A percentile compares a stretch with the other conserved stretches of the same genome.
These are phyloP conservation scores for Wickerhamiella domercqiae DNA, from an alignment of 805 yeast genomes.

Conservation along the genomic window DNA sequence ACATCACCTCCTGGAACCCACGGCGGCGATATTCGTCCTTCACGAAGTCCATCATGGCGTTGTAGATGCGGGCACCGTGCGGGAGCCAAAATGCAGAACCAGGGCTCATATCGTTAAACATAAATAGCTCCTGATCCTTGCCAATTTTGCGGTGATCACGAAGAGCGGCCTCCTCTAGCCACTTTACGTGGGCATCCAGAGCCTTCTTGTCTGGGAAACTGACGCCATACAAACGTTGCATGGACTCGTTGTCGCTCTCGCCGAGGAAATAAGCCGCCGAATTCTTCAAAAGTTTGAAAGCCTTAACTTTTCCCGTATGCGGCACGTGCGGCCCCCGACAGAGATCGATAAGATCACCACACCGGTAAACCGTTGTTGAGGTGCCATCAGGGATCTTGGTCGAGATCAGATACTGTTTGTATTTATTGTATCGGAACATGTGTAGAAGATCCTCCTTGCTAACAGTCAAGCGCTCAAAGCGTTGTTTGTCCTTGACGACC, in stretches of 20 bases:
- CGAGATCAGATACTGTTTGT: conserved; percentile 73
- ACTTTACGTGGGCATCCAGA: conserved; percentile 88
- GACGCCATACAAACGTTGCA: conserved; percentile 95
- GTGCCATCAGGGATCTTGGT: conserved; percentile 93
- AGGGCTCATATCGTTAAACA: conserved; percentile 93
- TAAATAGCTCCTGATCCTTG: conserved; percentile 86
- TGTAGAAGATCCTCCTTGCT: conserved; percentile 79
- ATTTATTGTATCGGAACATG: conserved; percentile 93
- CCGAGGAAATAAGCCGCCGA: conserved; percentile 94
- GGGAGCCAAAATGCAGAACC: conserved; percentile 99
- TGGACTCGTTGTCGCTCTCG: conserved; percentile 79
- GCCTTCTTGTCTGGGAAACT: conserved; percentile 96
- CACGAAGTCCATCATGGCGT: conserved; percentile 64
- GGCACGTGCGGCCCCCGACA: conserved; percentile 98
- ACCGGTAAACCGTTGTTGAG: conserved; percentile 89
- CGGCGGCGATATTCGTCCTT: conserved; percentile 77
- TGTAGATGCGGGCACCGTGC: conserved; percentile 96
- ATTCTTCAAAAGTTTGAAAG: conserved; percentile 84
- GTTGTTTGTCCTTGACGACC: conserved; percentile 89
- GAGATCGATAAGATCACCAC: conserved; percentile 93
- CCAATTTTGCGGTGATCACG: conserved; percentile 92
- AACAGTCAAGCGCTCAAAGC: conserved; percentile 83
- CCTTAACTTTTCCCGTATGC: conserved; percentile 91
- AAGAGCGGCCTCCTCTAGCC: conserved; percentile 87
- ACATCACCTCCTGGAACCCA: conserved; percentile 95